Evolutionary conservation across 768 basidiomycete genomes (phyloP), one percentile per base, ranked within the genome.

Genomic region (Tylopilus sp.): DNA sequence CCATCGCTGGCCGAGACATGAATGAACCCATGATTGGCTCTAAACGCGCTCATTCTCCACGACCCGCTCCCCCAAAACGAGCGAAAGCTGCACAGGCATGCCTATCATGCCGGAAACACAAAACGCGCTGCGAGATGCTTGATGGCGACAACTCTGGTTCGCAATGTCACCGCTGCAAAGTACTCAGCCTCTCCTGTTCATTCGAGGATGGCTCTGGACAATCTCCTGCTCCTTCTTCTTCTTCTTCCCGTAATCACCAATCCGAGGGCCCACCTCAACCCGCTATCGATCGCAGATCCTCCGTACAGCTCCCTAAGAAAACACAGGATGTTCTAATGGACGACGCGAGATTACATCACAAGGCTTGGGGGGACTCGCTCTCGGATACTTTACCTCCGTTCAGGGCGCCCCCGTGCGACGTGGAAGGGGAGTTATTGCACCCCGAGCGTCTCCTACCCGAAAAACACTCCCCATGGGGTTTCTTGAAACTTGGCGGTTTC

Each of bases 111-210:
- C 66, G 77, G n/a, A 70, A 70, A 50, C 73, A 76, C 56, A 79
- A 79, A 48, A 77, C 75, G 38, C 73, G 77, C 10, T 78, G 78
- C 58, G 78, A 79, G 63, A 66, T 76, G 48, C 69, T 79, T n/a
- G 78, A 77, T 20, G 67, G 64, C n/a, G 59, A 64, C 50, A 62
- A 68, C 38, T 55, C 65, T 26, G 66, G 61, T 22, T 58, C 72
- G 25, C 73, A 75, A 30, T 79, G 77, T 38, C 77, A 79, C 51
- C 73, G 77, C 12, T 79, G 78, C 57, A 75, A 76, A 57, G 76
- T 79, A n/a, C 67, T 79, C 44, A 67, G 62, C 47, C 64, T 76
- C 21, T 47, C 71, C 23, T 79, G 77, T 55, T 79, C 78, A 2
- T 79, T 79, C 45, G 75, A 76, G 46, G 70, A 70, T 3, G 40